Evolutionary conservation across 768 basidiomycete genomes (phyloP).

Genomic region (Lanmaoa rubissima): DNA sequence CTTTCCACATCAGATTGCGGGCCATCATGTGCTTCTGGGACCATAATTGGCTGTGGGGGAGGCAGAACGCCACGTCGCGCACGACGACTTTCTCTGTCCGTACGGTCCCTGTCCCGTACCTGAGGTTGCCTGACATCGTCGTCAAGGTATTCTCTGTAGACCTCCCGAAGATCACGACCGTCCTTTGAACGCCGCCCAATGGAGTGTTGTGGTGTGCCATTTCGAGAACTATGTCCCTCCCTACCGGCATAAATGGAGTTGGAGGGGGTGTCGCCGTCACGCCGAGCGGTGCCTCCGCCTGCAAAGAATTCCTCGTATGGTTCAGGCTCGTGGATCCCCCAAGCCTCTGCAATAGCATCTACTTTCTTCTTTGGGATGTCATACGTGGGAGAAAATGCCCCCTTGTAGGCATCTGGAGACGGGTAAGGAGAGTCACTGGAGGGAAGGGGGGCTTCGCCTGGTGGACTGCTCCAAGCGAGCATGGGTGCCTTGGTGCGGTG

Average conservation of each 20-base stretch:
- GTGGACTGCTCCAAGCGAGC: constrained; percentile 63
- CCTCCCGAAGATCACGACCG: constrained; percentile 48
- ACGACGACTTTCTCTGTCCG: constrained; percentile 32
- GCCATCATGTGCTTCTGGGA: constrained; percentile 55
- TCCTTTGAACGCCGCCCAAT: constrained; percentile 44
- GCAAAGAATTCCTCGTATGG: constrained; percentile 89
- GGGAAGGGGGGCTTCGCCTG: constrained; percentile 41
- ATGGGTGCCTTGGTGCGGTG: constrained; percentile 79
- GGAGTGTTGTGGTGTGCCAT: constrained; percentile 37
- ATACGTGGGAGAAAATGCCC: constrained; percentile 48
- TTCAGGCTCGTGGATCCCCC: constrained; percentile 92
- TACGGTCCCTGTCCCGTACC: constrained; percentile 35
- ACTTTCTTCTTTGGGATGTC: constrained; percentile 78
- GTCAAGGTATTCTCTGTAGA: constrained; percentile 44
- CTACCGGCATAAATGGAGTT: constrained; percentile 70
- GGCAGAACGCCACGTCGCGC: constrained; percentile 58
- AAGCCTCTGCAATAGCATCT: constrained; percentile 87
- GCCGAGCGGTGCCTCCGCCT: constrained; percentile 57
- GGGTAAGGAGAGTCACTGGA: constrained; percentile 51
- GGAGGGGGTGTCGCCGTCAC: constrained; percentile 55
- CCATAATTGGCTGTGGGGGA: constrained; percentile 82
- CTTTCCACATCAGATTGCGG: constrained; percentile 37
- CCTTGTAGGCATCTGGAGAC: constrained; percentile 38
- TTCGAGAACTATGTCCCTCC: constrained; percentile 43
- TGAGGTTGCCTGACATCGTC: constrained; percentile 33